These are phyloP conservation scores for Athelia sp. DNA, from an alignment of 1,284 basidiomycete genomes.

Conservation along the genomic window DNA sequence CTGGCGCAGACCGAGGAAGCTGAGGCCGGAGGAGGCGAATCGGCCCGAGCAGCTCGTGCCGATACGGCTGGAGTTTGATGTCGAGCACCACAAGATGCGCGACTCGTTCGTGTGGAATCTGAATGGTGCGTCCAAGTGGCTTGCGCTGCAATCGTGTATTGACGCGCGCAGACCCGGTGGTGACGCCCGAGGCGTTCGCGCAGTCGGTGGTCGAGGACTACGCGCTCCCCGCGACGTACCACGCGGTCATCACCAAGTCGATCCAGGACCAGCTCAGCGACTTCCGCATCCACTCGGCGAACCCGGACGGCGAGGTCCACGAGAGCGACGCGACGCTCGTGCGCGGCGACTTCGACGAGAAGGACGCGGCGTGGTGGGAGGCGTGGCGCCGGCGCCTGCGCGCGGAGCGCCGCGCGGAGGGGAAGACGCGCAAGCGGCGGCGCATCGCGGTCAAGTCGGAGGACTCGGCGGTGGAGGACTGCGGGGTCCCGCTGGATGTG, in stretches of 20 bases:
- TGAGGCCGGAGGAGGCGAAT: slow-evolving; percentile 54
- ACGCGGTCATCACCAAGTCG: slow-evolving; percentile 70
- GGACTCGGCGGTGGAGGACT: slow-evolving; percentile 23
- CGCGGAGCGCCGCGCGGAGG: slow-evolving; percentile 21
- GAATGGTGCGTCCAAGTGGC: slow-evolving; percentile 64
- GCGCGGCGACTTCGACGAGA: slow-evolving; percentile 46
- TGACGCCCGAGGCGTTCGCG: slow-evolving; percentile 89
- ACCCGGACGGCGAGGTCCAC: slow-evolving; percentile 38
- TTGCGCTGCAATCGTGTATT: neutral
- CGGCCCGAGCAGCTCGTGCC: slow-evolving; percentile 82
- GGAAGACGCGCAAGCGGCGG: slow-evolving; percentile 28
- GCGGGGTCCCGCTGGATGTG: slow-evolving; percentile 22
- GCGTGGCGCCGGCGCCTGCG: slow-evolving; percentile 57
- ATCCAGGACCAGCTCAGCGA: slow-evolving; percentile 88
- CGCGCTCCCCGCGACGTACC: slow-evolving; percentile 67
- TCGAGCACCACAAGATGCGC: slow-evolving; percentile 86
- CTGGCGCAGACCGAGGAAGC: slow-evolving; percentile 56
- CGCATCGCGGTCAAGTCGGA: slow-evolving; percentile 21
- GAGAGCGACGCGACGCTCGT: slow-evolving; percentile 25
- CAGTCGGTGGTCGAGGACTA: slow-evolving; percentile 92
- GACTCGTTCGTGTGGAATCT: slow-evolving; percentile 99
- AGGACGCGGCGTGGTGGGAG: slow-evolving; percentile 63
- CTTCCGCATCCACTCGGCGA: slow-evolving; percentile 61
- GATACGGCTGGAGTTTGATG: slow-evolving; percentile 92
- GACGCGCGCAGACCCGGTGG: slow-evolving; percentile 63